phyloP scores from a whole-genome alignment of 2,329 filamentous ascomycete species.

The Fusarium zealandicum region DNA sequence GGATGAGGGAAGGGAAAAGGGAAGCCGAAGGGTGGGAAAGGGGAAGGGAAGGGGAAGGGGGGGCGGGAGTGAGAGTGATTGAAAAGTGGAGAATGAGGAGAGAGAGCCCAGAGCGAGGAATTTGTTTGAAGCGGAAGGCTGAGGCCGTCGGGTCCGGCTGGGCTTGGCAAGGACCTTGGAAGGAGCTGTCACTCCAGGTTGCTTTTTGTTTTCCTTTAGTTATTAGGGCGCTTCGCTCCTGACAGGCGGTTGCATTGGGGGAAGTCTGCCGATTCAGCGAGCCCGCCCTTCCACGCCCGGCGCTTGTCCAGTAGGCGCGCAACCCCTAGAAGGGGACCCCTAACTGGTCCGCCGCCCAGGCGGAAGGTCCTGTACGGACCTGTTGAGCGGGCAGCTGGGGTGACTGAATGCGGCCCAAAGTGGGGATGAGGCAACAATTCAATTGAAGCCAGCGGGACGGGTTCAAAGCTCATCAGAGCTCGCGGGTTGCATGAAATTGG shows the following conservation, averaged over 20 bases:
- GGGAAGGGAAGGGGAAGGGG: constrained; percentile 27
- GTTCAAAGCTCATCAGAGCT: constrained; percentile 11
- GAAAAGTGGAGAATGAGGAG: constrained; percentile 36
- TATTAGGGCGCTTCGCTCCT: constrained; percentile 3
- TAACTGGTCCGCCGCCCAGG: background rate
- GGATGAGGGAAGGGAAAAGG: too few species aligned
- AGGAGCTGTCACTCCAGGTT: background rate
- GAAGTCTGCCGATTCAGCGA: background rate
- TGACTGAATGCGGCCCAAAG: constrained; percentile 33
- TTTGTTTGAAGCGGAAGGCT: constrained; percentile 16
- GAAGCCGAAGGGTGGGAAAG: too few species aligned
- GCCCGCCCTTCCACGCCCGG: background rate
- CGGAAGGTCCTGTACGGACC: too few species aligned
- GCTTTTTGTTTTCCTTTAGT: background rate
- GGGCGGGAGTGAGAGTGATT: constrained; percentile 27
- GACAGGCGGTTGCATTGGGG: background rate
- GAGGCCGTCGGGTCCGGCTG: too few species aligned
- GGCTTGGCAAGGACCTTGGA: background rate
- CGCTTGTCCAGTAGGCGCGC: constrained; percentile 8
- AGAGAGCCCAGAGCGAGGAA: constrained; percentile 10
- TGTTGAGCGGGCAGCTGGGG: background rate
- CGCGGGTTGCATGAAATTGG: constrained; percentile 16
- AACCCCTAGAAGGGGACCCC: background rate
- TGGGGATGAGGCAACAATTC: constrained; percentile 34
- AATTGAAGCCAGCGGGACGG: constrained; percentile 16